Conservation (phyloP, 2,329 filamentous ascomycete genomes). For the Pseudogymnoascus sp. region DNA sequence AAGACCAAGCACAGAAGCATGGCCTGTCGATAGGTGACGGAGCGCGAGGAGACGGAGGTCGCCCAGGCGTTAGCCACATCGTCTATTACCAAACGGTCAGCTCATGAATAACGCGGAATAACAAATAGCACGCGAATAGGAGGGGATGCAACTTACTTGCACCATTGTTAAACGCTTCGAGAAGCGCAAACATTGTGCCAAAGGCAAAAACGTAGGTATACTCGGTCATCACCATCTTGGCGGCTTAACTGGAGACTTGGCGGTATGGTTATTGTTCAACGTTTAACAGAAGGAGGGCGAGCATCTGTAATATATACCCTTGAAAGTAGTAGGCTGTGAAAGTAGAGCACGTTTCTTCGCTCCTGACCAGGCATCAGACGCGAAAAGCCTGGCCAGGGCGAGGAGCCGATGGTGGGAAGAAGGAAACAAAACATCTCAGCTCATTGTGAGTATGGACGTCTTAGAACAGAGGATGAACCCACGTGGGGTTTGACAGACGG, state of each 20-base stretch:
- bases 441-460: not conserved
- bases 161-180: constrained; percentile 56
- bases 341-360: not conserved
- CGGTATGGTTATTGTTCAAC: not conserved
- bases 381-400: not conserved
- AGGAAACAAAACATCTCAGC: not conserved
- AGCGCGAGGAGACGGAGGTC: constrained; percentile 73
- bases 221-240: constrained; percentile 33
- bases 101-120: not conserved
- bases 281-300: not conserved
- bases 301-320: not conserved
- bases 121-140: not conserved
- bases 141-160: constrained; percentile 20
- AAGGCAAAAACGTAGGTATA: constrained; percentile 52
- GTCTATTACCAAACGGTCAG: constrained; percentile 37
- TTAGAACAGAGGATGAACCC: not conserved
- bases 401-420: not conserved
- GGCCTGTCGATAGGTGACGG: constrained; percentile 62
- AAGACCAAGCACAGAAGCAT: constrained; percentile 61
- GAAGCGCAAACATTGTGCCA: constrained; percentile 47
- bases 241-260: not conserved
- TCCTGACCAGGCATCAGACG: not conserved
- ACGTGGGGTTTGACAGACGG: not conserved
- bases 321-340: not conserved
- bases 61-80: constrained; percentile 83